Evolutionary conservation across 176 grass and related monocot genomes (phyloP).

Genomic region (Aegilops bicornis): DNA sequence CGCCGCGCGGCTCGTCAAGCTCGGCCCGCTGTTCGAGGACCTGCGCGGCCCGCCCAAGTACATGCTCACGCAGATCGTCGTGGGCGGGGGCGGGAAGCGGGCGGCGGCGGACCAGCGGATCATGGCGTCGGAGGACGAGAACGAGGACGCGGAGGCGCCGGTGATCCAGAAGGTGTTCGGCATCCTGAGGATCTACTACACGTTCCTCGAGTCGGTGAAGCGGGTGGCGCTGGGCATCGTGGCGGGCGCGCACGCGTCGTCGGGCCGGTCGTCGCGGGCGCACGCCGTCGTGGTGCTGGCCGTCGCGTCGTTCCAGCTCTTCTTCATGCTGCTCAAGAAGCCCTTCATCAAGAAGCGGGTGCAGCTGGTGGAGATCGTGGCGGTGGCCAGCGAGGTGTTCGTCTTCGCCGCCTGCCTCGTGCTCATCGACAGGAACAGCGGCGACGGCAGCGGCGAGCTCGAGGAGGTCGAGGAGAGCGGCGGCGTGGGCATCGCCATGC

Average conservation of each 20-base stretch:
- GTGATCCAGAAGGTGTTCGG: slow-evolving; percentile 69
- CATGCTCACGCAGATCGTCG: slow-evolving; percentile 62
- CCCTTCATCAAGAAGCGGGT: slow-evolving; percentile 92
- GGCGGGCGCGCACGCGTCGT: slow-evolving; percentile 61
- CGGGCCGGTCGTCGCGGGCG: slow-evolving; percentile 38
- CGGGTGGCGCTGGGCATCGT: slow-evolving; percentile 68
- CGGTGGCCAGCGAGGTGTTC: slow-evolving; percentile 61
- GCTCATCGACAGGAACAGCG: slow-evolving; percentile 38
- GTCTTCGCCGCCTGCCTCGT: slow-evolving; percentile 67
- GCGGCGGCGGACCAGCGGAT: slow-evolving; percentile 42
- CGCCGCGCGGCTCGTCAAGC: slow-evolving; percentile 43
- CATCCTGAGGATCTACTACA: slow-evolving; percentile 68
- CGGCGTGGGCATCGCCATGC: slow-evolving; percentile 64
- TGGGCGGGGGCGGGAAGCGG: slow-evolving; percentile 26
- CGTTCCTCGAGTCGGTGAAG: slow-evolving; percentile 63
- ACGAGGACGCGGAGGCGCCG: slow-evolving; percentile 67
- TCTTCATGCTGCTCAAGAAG: slow-evolving; percentile 64
- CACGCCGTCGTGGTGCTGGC: slow-evolving; percentile 45
- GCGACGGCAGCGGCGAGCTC: not conserved
- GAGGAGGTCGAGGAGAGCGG: slow-evolving; percentile 12
- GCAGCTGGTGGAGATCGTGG: slow-evolving; percentile 82
- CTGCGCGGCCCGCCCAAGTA: slow-evolving; percentile 84
- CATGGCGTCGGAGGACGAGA: slow-evolving; percentile 78
- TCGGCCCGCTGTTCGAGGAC: slow-evolving; percentile 88
- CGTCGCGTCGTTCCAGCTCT: slow-evolving; percentile 69